Conservation (phyloP, 257 asterid genomes). For the Fraxinus pennsylvanica region DNA sequence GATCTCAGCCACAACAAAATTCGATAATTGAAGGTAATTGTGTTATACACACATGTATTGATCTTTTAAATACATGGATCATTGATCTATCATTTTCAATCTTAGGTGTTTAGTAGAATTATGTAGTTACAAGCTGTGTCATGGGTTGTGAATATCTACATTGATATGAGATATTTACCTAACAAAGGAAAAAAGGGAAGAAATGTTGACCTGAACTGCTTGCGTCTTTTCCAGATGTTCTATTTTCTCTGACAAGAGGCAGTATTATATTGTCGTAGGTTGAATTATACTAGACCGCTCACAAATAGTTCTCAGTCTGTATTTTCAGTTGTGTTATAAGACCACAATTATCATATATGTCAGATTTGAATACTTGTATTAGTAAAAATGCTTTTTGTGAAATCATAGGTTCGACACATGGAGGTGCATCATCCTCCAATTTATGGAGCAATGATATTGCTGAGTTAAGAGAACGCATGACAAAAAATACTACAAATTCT, state of each 20-base stretch:
- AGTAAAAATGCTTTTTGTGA: no score
- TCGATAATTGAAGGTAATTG: constrained; percentile 71
- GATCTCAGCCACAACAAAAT: constrained; percentile 90
- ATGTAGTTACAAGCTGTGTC: neutral
- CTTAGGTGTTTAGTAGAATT: neutral
- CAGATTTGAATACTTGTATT: no score
- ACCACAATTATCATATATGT: no score
- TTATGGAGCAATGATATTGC: neutral
- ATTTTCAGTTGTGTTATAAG: no score
- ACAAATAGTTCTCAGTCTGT: no score
- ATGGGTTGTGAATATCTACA: neutral
- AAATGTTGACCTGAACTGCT: neutral
- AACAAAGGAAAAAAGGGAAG: neutral
- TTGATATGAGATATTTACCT: neutral
- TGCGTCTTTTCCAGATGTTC: neutral
- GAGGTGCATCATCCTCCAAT: no score
- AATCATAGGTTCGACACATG: no score
- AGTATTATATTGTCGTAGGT: no score
- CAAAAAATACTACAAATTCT: constrained; percentile 1
- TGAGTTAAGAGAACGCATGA: neutral
- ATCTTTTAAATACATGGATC: constrained; percentile 3
- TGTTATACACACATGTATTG: neutral
- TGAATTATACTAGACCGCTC: no score
- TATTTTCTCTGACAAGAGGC: no score
- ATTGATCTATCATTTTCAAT: constrained; percentile 9